Conservation (phyloP, 208 protist genomes). For the Trypanosoma mega region DNA sequence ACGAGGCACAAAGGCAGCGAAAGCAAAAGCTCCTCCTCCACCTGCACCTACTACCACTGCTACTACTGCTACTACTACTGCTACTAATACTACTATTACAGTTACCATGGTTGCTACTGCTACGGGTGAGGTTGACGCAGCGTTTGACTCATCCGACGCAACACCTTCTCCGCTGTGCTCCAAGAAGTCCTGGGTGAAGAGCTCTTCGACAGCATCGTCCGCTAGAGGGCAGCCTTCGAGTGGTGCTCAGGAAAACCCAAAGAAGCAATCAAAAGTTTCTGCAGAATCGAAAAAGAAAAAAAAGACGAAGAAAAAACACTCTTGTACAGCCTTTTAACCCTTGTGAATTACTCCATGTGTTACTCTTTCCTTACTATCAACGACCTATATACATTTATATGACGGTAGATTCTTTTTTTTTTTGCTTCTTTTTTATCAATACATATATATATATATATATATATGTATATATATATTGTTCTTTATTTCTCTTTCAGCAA, state of each 20-base stretch:
- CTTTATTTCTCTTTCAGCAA: background rate
- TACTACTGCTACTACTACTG: constrained; percentile 3
- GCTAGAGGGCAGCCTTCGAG: background rate
- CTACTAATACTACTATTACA: background rate
- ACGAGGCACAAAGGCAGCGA: no score
- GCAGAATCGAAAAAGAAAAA: background rate
- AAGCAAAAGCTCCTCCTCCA: no score
- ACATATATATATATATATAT: background rate
- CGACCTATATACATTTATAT: constrained; percentile 6
- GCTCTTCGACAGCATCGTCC: no score
- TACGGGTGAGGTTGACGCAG: no score
- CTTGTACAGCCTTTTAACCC: constrained; percentile 1
- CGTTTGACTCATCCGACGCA: no score
- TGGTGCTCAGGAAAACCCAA: background rate
- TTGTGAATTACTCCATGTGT: background rate
- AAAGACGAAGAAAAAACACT: background rate
- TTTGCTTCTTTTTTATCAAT: constrained; percentile 3
- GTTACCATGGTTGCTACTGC: background rate
- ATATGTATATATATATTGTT: background rate
- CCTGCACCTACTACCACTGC: no score
- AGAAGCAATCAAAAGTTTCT: no score
- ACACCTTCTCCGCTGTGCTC: no score
- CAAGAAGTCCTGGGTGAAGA: background rate
- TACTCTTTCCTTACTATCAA: background rate
- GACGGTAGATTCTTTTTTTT: constrained; percentile 16